Evolutionary conservation across 2,329 filamentous ascomycete species (phyloP).

Genomic region (Neofusicoccum umdonicola): DNA sequence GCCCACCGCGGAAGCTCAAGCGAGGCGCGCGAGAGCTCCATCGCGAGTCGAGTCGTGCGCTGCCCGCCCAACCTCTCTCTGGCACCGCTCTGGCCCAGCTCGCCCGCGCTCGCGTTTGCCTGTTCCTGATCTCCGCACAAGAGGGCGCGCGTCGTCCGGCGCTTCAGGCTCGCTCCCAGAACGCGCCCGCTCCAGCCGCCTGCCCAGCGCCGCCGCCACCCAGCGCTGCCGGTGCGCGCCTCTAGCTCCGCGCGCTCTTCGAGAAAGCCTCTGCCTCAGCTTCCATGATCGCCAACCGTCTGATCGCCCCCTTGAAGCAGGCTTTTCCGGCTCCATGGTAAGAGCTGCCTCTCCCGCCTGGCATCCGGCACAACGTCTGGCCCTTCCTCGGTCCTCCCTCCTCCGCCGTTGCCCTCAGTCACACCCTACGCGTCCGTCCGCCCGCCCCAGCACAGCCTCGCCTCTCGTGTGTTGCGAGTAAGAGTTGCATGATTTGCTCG

Average conservation of each 20-base stretch:
- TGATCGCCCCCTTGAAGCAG: conserved; percentile 17
- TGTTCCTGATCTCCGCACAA: conserved; percentile 16
- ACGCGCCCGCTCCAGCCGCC: background rate
- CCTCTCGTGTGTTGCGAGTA: conserved; percentile 8
- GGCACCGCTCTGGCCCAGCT: background rate
- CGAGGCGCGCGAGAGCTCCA: conserved; percentile 1
- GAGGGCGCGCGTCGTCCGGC: conserved; percentile 8
- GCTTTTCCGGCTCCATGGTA: conserved; percentile 19
- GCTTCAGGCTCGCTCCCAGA: conserved; percentile 15
- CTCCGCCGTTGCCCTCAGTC: conserved; percentile 13
- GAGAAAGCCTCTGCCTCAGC: conserved; percentile 13
- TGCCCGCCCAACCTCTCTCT: conserved; percentile 13
- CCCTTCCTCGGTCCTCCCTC: conserved; percentile 18
- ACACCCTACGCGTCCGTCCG: conserved; percentile 8
- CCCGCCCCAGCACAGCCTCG: conserved; percentile 12
- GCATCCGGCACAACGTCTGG: conserved; percentile 16
- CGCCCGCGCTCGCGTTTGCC: background rate
- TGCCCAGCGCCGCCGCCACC: conserved; percentile 4
- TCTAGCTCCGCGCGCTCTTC: conserved; percentile 12
- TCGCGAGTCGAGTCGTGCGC: conserved; percentile 9
- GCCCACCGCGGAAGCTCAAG: conserved; percentile 9
- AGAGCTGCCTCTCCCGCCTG: conserved; percentile 17
- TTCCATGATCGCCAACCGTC: conserved; percentile 17
- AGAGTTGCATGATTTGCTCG: conserved; percentile 17
- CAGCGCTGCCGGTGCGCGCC: conserved; percentile 7